These are phyloP conservation scores for Quercus glauca DNA, from an alignment of 306 rosid species.

Conservation along the genomic window DNA sequence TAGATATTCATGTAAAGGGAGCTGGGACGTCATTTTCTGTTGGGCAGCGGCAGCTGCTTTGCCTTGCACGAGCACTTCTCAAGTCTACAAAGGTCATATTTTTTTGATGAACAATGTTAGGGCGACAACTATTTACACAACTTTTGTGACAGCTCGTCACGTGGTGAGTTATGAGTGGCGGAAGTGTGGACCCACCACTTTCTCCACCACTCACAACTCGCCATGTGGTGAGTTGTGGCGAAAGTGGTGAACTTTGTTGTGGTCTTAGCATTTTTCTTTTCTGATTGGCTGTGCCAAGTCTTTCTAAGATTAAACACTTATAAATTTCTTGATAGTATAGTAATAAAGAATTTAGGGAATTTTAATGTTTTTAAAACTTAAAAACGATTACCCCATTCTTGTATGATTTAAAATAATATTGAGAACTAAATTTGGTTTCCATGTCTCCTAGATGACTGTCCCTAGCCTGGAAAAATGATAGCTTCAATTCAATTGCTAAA, in stretches of 20 bases:
- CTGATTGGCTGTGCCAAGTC: neutral
- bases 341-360: neutral
- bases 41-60: conserved; percentile 93
- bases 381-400: neutral
- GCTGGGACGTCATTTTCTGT: conserved; percentile 79
- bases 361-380: neutral
- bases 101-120: neutral
- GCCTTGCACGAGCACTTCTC: conserved; percentile 95
- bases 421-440: neutral
- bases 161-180: no score
- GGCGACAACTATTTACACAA: neutral
- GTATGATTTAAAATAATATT: neutral
- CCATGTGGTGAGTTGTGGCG: no score
- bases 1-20: conserved; percentile 64
- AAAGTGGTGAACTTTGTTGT: no score
- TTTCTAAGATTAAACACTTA: neutral
- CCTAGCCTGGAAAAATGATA: neutral
- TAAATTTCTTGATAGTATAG: neutral
- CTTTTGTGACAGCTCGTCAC: no score
- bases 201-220: no score
- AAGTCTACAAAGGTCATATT: conserved; percentile 69
- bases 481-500: neutral
- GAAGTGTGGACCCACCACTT: no score
- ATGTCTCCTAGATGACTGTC: neutral
- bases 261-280: neutral